Conservation (phyloP, 495 filamentous ascomycete species). For the Patellaria atrata region DNA sequence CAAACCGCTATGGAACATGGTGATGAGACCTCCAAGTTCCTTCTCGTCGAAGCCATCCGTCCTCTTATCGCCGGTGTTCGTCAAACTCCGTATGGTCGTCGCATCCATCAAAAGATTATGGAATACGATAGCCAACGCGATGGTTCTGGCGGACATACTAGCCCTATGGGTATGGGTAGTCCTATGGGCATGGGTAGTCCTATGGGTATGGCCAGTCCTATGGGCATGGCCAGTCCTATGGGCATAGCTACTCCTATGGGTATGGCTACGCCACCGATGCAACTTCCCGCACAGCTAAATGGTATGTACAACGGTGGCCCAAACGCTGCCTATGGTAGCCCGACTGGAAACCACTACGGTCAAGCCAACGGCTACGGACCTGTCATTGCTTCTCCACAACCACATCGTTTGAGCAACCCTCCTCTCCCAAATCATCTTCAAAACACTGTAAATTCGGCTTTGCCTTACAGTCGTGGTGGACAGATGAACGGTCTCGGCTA, state of each 20-base stretch:
- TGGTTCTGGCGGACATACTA: constrained; percentile 10
- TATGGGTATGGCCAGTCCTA: constrained; percentile 11
- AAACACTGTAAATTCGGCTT: constrained; percentile 18
- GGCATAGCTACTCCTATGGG: constrained; percentile 10
- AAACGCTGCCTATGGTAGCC: no score
- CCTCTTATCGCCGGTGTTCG: constrained; percentile 71
- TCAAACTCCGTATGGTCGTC: constrained; percentile 80
- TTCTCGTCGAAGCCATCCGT: constrained; percentile 66
- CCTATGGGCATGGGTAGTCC: constrained; percentile 12
- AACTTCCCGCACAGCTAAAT: constrained; percentile 7
- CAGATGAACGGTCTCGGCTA: constrained; percentile 2
- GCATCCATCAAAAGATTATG: constrained; percentile 73
- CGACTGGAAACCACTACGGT: no score
- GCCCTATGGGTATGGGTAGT: constrained; percentile 8
- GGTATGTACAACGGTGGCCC: constrained; percentile 17
- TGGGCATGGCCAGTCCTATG: constrained; percentile 16
- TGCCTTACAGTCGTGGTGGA: constrained; percentile 1
- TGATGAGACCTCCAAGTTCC: constrained; percentile 10
- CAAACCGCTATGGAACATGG: constrained; percentile 55
- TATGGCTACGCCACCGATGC: constrained; percentile 8
- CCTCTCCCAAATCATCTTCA: constrained; percentile 19
- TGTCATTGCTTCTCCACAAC: constrained; percentile 19
- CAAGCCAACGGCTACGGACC: constrained; percentile 14
- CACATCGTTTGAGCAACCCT: constrained; percentile 20
- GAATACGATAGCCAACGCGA: constrained; percentile 22